A percentile compares a stretch with the other conserved stretches of the same genome.
phyloP scores from a whole-genome alignment of 2,329 filamentous ascomycete genomes.

The Aspergillus ruber region DNA sequence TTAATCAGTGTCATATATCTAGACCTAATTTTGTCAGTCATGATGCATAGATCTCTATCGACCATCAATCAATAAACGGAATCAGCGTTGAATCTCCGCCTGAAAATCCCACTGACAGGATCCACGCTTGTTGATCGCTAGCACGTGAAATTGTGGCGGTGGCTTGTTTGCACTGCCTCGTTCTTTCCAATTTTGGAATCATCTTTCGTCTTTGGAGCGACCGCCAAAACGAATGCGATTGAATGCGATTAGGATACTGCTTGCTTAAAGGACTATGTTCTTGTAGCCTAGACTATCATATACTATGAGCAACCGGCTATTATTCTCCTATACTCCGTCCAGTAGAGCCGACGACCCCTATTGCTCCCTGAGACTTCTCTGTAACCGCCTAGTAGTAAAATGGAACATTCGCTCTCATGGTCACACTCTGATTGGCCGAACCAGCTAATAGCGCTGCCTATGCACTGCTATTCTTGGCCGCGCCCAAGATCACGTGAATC shows the following conservation, averaged over 20 bases:
- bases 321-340: no score
- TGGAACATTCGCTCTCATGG: neutral
- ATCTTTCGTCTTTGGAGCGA: neutral
- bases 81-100: no score
- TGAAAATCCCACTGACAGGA: neutral
- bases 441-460: conserved; percentile 13
- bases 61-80: neutral
- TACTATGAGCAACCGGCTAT: no score
- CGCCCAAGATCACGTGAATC: conserved; percentile 16
- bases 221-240: neutral
- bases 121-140: neutral
- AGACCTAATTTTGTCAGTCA: no score
- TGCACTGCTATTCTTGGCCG: conserved; percentile 6
- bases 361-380: neutral
- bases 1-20: no score
- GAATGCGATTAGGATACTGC: neutral
- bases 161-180: neutral
- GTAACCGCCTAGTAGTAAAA: neutral
- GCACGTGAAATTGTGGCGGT: conserved; percentile 1
- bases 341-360: neutral
- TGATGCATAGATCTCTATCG: no score
- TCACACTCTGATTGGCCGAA: conserved; percentile 1
- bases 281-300: no score
- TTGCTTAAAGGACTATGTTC: no score
- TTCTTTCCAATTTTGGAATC: neutral